Base-by-base conservation (phyloP, 2,329 filamentous ascomycete species). In the Fusarium anguioides region DNA sequence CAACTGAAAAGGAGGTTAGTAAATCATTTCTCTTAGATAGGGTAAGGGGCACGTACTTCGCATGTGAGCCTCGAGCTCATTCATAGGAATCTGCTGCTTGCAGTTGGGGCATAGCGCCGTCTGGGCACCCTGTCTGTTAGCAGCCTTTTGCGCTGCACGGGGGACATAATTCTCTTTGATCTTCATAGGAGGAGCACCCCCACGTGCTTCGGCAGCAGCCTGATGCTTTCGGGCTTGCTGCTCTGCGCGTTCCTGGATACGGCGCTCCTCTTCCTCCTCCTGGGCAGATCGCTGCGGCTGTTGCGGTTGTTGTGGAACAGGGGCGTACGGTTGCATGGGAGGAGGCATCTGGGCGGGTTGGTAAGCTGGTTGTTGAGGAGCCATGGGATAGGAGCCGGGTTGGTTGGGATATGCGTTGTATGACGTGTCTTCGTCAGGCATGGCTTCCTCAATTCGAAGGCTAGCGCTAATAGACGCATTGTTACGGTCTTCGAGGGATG, bases 131-230 rank as follows among this genome's bases (percentile, higher is more conserved):
- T 87, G 84, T 75, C 87, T 89, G 75, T 88, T 90, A 44, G 90
- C 89, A 26, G 88, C 85, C 75, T 90, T 87, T 55, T 90, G 89
- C 40, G 92, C 90, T 4, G 93, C 93, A 48, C 93, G 89, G 0
- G 95, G 94, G 18, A 97, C 91, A 76, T 97, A 97, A 78, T 97
- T 95, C 76, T 92, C 92, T 75, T 93, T 91, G 76, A 98, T 97
- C 77, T 94, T 95, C 88, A 97, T 94, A 1, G 91, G 85, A 40
- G 86, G 85, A 40, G 86, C 83, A 45, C 86, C 86, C 33, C 87
- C 87, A 74, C 90, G 90, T 9, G 92, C 90, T 59, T 93, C 91
- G n/a, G 90, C 88, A 74, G 94, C 90, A 11, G 91, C 90, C 69
- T 92, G 90, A 62, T 94, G 90, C 74, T 91, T 88, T 57, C 90